Conservation (phyloP, 2,329 filamentous ascomycete genomes). For the Ampelomyces quisqualis region DNA sequence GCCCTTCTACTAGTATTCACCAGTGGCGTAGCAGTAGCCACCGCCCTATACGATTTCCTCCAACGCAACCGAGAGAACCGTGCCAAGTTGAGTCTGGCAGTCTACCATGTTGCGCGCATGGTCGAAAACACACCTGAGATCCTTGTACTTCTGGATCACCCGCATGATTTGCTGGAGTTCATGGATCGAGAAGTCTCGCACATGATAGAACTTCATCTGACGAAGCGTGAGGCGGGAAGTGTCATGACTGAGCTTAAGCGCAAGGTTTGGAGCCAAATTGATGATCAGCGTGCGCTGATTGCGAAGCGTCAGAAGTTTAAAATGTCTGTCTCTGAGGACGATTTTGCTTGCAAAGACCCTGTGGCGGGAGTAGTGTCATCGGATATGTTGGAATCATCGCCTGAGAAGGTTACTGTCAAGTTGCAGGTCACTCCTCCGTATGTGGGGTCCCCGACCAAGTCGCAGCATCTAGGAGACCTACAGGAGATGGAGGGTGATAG, state of each 20-base stretch:
- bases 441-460: no score
- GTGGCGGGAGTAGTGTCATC: no score
- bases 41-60: conserved; percentile 8
- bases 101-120: conserved; percentile 16
- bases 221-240: conserved; percentile 5
- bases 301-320: neutral
- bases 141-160: neutral
- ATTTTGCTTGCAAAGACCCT: no score
- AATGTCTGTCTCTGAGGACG: no score
- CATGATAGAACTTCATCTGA: conserved; percentile 8
- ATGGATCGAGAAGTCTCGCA: conserved; percentile 10
- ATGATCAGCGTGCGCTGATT: neutral
- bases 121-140: conserved; percentile 7
- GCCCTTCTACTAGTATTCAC: conserved; percentile 7
- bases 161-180: conserved; percentile 2
- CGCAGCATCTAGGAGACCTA: no score
- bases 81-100: conserved; percentile 17
- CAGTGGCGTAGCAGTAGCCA: conserved; percentile 1
- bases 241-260: conserved; percentile 8
- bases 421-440: no score
- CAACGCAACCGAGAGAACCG: conserved; percentile 3
- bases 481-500: no score
- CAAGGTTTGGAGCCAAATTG: neutral
- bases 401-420: no score
- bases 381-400: no score